Conservation (phyloP, 139 green algal genomes). For the Closterium sp. region DNA sequence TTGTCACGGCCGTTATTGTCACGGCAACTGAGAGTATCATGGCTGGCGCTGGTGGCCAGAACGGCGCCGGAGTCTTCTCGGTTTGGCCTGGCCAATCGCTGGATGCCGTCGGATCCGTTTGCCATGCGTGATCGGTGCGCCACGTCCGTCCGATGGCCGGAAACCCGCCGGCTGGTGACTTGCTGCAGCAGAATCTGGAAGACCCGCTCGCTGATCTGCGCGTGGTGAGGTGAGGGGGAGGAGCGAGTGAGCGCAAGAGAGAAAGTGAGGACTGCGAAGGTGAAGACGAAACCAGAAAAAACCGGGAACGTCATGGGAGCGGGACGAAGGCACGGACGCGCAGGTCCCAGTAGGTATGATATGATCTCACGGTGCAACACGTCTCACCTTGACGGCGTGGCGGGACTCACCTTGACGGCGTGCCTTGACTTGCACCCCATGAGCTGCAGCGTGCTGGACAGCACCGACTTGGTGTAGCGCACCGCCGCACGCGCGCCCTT, state of each 20-base stretch:
- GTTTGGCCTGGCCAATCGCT: background rate
- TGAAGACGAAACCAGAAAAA: background rate
- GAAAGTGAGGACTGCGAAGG: constrained; percentile 3
- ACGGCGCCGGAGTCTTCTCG: background rate
- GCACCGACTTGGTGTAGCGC: constrained; percentile 67
- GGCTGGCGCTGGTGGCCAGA: background rate
- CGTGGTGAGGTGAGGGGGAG: constrained; percentile 11
- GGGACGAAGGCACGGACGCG: background rate
- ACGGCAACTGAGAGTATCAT: background rate
- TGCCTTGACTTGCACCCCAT: constrained; percentile 77
- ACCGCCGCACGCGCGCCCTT: background rate
- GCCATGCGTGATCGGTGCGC: background rate
- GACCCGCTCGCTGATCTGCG: constrained; percentile 41
- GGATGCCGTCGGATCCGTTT: constrained; percentile 46
- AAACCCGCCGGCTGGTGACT: constrained; percentile 21
- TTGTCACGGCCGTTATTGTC: background rate
- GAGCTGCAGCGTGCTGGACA: constrained; percentile 69
- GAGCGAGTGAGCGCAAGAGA: constrained; percentile 42
- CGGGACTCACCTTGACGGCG: constrained; percentile 61
- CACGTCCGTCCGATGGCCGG: background rate
- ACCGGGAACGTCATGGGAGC: background rate
- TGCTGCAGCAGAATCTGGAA: constrained; percentile 41
- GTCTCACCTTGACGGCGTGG: no score
- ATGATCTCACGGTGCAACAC: no score
- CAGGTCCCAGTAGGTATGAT: background rate